Percentiles rank a stretch among this genome's conserved stretches.
phyloP scores from a whole-genome alignment of 345 rosid genomes.

The Syzygium jambos region DNA sequence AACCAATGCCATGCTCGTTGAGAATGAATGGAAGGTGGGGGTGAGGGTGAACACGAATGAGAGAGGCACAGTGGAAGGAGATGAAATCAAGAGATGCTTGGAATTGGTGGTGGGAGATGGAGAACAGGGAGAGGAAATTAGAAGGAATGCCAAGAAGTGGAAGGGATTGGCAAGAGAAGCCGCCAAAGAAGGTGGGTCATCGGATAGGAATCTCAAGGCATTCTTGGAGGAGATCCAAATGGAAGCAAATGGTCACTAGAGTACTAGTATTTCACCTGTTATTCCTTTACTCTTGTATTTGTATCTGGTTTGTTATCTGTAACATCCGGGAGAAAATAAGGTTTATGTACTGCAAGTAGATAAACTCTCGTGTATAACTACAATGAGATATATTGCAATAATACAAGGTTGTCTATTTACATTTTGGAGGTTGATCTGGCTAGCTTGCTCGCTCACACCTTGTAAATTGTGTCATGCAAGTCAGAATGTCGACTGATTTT shows the following conservation, averaged over 20 bases:
- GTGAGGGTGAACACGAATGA: no score
- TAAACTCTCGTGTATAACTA: not conserved
- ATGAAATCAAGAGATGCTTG: constrained; percentile 53
- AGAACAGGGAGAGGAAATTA: no score
- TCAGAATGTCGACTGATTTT: not conserved
- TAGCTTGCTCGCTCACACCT: not conserved
- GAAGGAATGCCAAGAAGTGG: no score
- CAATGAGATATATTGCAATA: not conserved
- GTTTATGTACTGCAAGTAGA: not conserved
- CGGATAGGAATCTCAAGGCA: no score
- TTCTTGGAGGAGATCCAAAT: not conserved
- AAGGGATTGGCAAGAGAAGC: no score
- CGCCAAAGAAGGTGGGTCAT: no score
- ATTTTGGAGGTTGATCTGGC: not conserved
- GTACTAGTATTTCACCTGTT: not conserved
- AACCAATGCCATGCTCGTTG: no score
- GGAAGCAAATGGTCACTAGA: not conserved
- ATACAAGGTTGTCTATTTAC: not conserved
- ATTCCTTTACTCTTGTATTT: not conserved
- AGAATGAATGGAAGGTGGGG: no score
- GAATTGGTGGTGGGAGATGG: constrained; percentile 45
- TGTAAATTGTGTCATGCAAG: not conserved
- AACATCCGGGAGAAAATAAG: not conserved
- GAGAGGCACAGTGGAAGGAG: constrained; percentile 35
- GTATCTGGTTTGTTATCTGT: not conserved